Percentiles rank a stretch among this genome's conserved stretches.
phyloP scores from a whole-genome alignment of 2,329 filamentous ascomycete genomes.

The Exophiala xenobiotica region DNA sequence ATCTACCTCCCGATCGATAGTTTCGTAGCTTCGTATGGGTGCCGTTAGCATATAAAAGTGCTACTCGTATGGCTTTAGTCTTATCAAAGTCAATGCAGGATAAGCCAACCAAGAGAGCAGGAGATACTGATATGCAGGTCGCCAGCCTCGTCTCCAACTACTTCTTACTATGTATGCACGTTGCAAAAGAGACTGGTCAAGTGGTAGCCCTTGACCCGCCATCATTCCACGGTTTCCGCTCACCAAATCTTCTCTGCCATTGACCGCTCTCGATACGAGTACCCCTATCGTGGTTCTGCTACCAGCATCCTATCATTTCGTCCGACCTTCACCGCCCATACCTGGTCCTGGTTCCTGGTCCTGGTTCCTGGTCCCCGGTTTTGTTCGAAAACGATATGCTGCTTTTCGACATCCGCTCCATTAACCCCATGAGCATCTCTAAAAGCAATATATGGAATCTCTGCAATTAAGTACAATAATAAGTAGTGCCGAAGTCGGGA shows the following conservation, averaged over 20 bases:
- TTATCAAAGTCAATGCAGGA: too few relatives aligned
- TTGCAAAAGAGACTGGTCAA: not conserved
- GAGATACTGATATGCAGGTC: not conserved
- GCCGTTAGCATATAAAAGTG: too few relatives aligned
- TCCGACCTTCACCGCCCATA: constrained; percentile 6
- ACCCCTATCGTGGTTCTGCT: not conserved
- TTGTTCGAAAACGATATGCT: not conserved
- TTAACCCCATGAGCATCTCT: not conserved
- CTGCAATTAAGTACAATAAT: constrained; percentile 14
- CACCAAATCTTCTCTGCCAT: not conserved
- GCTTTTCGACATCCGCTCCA: too few relatives aligned
- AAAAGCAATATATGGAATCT: constrained; percentile 17
- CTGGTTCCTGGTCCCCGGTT: not conserved
- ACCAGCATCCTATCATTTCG: not conserved
- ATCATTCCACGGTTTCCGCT: not conserved
- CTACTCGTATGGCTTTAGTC: too few relatives aligned
- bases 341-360: too few relatives aligned
- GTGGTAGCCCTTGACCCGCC: not conserved
- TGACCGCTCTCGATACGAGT: not conserved
- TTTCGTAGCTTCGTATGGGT: too few relatives aligned
- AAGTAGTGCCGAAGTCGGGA: not conserved
- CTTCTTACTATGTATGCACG: not conserved
- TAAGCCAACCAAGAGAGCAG: too few relatives aligned
- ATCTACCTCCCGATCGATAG: too few relatives aligned
- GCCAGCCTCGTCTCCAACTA: not conserved